phyloP scores from a whole-genome alignment of 306 rosid genomes.

The Lotus japonicus region DNA sequence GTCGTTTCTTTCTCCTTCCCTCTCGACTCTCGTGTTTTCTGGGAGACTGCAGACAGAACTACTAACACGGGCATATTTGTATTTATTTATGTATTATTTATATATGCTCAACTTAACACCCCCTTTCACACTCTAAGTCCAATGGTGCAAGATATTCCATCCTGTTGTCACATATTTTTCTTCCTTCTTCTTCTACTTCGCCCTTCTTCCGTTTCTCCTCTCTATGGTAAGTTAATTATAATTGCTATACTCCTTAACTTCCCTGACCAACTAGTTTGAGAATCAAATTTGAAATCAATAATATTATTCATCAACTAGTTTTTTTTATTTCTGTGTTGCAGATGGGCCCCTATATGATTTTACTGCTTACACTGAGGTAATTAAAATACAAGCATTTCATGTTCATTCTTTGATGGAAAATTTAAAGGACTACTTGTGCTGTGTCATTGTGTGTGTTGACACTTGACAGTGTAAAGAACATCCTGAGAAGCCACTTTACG shows the following conservation, averaged over 20 bases:
- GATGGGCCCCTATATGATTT: constrained; percentile 85
- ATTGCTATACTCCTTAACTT: background rate
- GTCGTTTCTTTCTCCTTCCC: background rate
- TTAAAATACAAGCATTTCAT: background rate
- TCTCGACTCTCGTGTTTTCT: background rate
- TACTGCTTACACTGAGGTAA: constrained; percentile 74
- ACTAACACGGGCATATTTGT: constrained; percentile 1
- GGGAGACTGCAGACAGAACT: background rate
- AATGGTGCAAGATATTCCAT: constrained; percentile 25
- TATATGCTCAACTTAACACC: background rate
- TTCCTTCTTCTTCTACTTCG: constrained; percentile 26
- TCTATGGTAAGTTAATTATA: constrained; percentile 55
- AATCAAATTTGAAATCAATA: background rate
- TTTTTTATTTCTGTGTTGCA: constrained; percentile 24
- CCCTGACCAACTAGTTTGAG: background rate
- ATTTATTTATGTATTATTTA: background rate
- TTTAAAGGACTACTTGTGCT: background rate
- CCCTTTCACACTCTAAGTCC: background rate
- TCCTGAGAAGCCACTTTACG: constrained; percentile 61
- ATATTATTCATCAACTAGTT: no score
- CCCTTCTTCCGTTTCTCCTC: constrained; percentile 34
- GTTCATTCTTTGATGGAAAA: background rate
- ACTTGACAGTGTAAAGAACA: constrained; percentile 46
- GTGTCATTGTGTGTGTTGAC: background rate
- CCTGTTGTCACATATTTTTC: constrained; percentile 15